Evolutionary conservation across 179 eudicot genomes (phyloP).

Genomic region (Patellifolia procumbens): DNA sequence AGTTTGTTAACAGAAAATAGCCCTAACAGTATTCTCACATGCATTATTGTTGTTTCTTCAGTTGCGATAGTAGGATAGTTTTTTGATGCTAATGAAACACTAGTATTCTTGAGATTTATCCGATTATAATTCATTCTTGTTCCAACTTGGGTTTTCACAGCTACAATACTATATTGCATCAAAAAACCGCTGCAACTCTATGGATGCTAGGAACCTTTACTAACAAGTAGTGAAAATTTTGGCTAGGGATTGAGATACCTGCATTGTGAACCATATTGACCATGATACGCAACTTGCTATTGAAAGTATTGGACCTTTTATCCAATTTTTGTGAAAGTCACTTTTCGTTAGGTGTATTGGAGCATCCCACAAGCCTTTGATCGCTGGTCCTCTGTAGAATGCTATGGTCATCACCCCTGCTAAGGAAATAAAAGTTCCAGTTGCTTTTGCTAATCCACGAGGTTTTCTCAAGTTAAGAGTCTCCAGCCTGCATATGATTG

Average conservation of each 20-base stretch:
- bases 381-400: slow-evolving; percentile 48
- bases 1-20: no score
- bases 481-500: slow-evolving; percentile 38
- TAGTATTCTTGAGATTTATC: background rate
- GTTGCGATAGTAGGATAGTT: background rate
- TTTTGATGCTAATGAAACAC: slow-evolving; percentile 2
- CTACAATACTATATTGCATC: no score
- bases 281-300: slow-evolving; percentile 47
- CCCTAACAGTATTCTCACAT: slow-evolving; percentile 2
- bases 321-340: slow-evolving; percentile 37
- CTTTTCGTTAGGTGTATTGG: slow-evolving; percentile 34
- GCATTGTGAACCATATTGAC: slow-evolving; percentile 59
- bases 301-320: slow-evolving; percentile 46
- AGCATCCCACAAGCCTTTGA: slow-evolving; percentile 41
- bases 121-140: background rate
- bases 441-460: slow-evolving; percentile 42
- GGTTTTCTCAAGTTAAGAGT: slow-evolving; percentile 31
- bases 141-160: background rate
- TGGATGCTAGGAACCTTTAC: background rate
- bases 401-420: slow-evolving; percentile 43
- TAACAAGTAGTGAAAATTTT: background rate
- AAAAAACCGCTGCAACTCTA: background rate
- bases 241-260: slow-evolving; percentile 34
- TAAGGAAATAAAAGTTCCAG: slow-evolving; percentile 44
- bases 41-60: background rate